Percentiles rank a stretch among this genome's conserved stretches.
Conservation (phyloP, 495 filamentous ascomycete species). For the Penicillium soppii region DNA sequence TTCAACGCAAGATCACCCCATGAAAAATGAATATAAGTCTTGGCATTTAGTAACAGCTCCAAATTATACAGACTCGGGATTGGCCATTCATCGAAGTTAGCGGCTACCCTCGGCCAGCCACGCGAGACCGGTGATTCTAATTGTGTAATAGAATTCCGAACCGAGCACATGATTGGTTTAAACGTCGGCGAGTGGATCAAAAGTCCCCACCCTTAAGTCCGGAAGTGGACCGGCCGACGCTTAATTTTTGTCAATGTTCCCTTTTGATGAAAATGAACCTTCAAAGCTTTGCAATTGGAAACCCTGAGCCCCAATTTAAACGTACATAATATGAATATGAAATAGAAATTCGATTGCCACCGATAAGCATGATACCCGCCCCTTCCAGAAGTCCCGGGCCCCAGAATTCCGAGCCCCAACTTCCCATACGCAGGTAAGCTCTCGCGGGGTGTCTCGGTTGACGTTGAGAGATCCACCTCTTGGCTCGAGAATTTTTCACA, state of each 20-base stretch:
- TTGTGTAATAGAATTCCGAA: constrained; percentile 22
- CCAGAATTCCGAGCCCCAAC: constrained; percentile 19
- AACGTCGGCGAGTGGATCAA: neutral
- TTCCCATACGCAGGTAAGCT: constrained; percentile 6
- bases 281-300: constrained; percentile 8
- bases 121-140: constrained; percentile 13
- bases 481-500: constrained; percentile 15
- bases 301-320: constrained; percentile 2
- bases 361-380: constrained; percentile 12
- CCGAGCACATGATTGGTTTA: constrained; percentile 11
- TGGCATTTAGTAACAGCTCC: constrained; percentile 5
- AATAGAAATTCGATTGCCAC: constrained; percentile 10
- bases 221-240: constrained; percentile 17
- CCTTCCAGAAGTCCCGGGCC: constrained; percentile 18
- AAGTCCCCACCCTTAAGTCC: neutral
- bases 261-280: too few species aligned
- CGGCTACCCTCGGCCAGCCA: constrained; percentile 20
- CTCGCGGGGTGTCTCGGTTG: constrained; percentile 23
- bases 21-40: neutral
- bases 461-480: constrained; percentile 19
- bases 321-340: constrained; percentile 11
- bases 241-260: constrained; percentile 17
- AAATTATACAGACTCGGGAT: constrained; percentile 4
- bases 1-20: neutral
- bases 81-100: neutral